Base-by-base conservation (phyloP, 768 basidiomycete genomes). In the Xerocomus potaroensis region DNA sequence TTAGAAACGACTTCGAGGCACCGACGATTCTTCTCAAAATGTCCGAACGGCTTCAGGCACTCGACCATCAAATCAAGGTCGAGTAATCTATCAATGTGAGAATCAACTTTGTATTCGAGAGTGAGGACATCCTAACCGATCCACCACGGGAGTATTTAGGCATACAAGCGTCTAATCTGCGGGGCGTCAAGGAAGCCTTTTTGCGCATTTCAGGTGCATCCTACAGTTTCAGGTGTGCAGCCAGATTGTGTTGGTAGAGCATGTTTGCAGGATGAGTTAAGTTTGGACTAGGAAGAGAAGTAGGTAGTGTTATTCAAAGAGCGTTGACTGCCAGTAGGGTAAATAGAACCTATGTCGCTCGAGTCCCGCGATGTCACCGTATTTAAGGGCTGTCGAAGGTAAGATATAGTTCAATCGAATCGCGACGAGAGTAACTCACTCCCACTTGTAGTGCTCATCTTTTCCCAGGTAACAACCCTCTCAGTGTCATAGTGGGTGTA, bases 61-160 rank as follows among this genome's bases (percentile, higher is more conserved):
- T 84, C 85, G 55, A 89, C 75, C 83, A 96, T 91, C 0, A 88
- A 84, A 26, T 81, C 80, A 4, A 84, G 83, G 61, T 97, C 92
- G 21, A 99, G 77, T 15, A 99, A 86, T 0, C 95, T 96, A 62
- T 97, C 94, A 48, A 98, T 83, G 0, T 96, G 96, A 8, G 94
- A 83, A 52, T 95, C 94, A 39, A 98, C 91, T 66, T 96, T 96
- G 75, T 98, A 99, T 65, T 97, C 95, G 49, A 99, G 75, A 4
- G 90, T 91, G 69, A 98, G 98, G 32, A 95, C 93, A 57, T 98
- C 96, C 96, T 96, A 99, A 8, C 96, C 96, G 27, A 95, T 89
- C 67, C 95, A 15, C 94, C 95, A 56, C 96, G 93, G 2, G 87
- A 87, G 57, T 91, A 97, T 57, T 97, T 91, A 31, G 96, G 80